These are phyloP conservation scores for Diospyros kaki DNA, from an alignment of 148 eudicot species.

Conservation along the genomic window DNA sequence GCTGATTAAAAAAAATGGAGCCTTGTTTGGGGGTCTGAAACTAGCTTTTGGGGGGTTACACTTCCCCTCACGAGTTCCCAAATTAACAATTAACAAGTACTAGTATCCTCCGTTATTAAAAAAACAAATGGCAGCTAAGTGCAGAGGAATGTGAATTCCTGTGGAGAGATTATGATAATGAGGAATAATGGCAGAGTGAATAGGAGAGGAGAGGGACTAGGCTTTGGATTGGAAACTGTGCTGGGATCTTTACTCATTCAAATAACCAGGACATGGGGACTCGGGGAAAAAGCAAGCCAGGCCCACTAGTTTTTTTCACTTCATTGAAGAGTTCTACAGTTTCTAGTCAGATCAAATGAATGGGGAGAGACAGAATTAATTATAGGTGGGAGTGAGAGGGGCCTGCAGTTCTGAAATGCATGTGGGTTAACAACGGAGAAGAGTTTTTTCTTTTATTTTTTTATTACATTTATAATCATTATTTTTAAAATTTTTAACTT, in stretches of 20 bases:
- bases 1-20: slow-evolving; percentile 3
- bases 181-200: slow-evolving; percentile 23
- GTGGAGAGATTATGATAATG: slow-evolving; percentile 3
- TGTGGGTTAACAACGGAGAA: slow-evolving; percentile 20
- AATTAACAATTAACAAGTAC: background rate
- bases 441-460: background rate
- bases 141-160: slow-evolving; percentile 13
- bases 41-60: slow-evolving; percentile 1
- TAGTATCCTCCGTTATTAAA: background rate
- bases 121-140: no score
- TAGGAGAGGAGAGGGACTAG: slow-evolving; percentile 27
- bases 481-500: no score
- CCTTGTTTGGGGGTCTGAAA: slow-evolving; percentile 9
- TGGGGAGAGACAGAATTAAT: background rate
- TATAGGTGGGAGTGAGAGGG: background rate
- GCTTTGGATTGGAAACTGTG: slow-evolving; percentile 27
- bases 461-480: no score
- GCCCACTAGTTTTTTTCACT: background rate
- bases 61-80: background rate
- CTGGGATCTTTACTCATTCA: slow-evolving; percentile 21
- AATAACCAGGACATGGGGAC: slow-evolving; percentile 29
- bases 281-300: slow-evolving; percentile 1
- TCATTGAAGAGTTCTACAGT: background rate
- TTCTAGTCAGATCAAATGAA: no score
- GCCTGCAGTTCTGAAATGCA: slow-evolving; percentile 22